These are phyloP conservation scores for Euphrasia confusa DNA, from an alignment of 257 asterid species.

Conservation along the genomic window DNA sequence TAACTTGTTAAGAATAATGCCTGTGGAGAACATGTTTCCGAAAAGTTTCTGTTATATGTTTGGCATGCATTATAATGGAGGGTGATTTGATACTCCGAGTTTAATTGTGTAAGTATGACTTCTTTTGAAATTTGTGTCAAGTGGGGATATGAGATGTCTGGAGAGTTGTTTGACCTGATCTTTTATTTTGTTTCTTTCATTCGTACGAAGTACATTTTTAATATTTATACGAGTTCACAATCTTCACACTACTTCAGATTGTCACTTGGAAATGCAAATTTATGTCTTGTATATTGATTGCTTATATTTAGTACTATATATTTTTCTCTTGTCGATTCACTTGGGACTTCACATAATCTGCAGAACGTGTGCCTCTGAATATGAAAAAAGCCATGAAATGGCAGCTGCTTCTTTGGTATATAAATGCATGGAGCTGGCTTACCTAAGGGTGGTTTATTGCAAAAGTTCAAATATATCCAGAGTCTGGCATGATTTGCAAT, in stretches of 20 bases:
- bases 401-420: slow-evolving; percentile 86
- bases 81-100: slow-evolving; percentile 4
- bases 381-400: slow-evolving; percentile 62
- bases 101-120: not conserved
- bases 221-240: not conserved
- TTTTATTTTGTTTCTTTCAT: not conserved
- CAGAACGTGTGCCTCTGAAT: slow-evolving; percentile 77
- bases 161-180: not conserved
- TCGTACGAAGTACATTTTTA: not conserved
- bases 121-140: too few relatives aligned
- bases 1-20: slow-evolving; percentile 14
- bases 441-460: slow-evolving; percentile 69
- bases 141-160: too few relatives aligned
- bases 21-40: slow-evolving; percentile 11
- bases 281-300: too few relatives aligned
- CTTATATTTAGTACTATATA: too few relatives aligned
- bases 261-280: too few relatives aligned
- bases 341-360: slow-evolving; percentile 28
- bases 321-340: slow-evolving; percentile 26
- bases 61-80: slow-evolving; percentile 14
- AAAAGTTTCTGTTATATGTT: not conserved
- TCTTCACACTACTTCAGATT: too few relatives aligned
- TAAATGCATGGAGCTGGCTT: slow-evolving; percentile 89
- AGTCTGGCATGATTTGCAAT: slow-evolving; percentile 56
- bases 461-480: slow-evolving; percentile 47